Evolutionary conservation across 2,329 filamentous ascomycete genomes (phyloP), one percentile per base, ranked within the genome.

Genomic region (Allantophomopsis lycopodina): DNA sequence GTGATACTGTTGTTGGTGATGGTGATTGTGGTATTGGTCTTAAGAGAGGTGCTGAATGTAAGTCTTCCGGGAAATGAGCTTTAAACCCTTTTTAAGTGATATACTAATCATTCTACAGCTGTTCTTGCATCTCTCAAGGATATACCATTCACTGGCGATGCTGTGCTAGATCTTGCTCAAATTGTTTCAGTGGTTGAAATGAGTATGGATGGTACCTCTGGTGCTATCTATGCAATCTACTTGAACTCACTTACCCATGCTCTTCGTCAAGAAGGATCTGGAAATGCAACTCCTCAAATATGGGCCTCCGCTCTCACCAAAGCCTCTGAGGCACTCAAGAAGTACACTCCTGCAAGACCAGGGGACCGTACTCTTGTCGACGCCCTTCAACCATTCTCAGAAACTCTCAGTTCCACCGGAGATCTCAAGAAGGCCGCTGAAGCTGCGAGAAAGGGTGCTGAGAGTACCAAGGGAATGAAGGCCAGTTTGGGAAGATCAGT

Each of bases 311-410:
- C 87, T 1, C 66, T 95, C 12, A 66, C 77, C 46, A 69, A 76
- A 49, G 83, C 85, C 39, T 74, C 81, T 45, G 66, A 77, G 15
- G 76, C 79, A 1, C 65, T 98, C 42, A 73, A 69, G 30, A 82
- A 71, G 54, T 96, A 96, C 60, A 98, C 91, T 2, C 88, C 89
- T 1, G 91, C 91, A 1, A 76, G 80, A 39, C 81, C 82, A 0
- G 91, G 91, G 20, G 91, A 98, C 57, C 73, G 91, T 38, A 98
- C 91, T 0, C 64, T 96, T 30, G 73, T 96, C 28, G 91, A 98
- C 60, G 87, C 89, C 2, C 66, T 98, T 37, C 74, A 83, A 45
- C 91, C 91, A 2, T 98, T 96, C 55, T 79, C 93, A 38, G 73
- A 85, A 34, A 73, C 70, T 3, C 69, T 96, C 2, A 67, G 62